Conservation (phyloP, 2,329 filamentous ascomycete genomes). For the Samsoniella hepiali region DNA sequence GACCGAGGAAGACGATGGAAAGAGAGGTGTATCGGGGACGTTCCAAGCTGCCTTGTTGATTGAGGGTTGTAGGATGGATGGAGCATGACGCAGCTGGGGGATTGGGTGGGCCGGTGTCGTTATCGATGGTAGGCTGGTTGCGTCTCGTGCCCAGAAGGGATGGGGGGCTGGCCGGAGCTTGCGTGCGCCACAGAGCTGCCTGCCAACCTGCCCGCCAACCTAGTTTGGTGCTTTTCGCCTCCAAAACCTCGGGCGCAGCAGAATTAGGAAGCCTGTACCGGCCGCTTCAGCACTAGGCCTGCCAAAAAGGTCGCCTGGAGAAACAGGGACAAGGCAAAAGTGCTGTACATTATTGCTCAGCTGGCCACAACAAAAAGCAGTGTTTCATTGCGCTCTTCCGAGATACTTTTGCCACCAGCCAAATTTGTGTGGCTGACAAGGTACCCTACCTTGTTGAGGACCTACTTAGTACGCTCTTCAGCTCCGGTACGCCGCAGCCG, state of each 20-base stretch:
- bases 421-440: neutral
- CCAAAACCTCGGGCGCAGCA: neutral
- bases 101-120: conserved; percentile 15
- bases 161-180: conserved; percentile 2
- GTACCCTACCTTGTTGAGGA: neutral
- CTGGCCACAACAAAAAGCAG: neutral
- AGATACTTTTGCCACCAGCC: conserved; percentile 4
- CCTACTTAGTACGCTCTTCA: neutral
- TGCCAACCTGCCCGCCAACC: neutral
- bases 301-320: neutral
- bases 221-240: neutral
- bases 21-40: neutral
- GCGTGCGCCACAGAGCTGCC: conserved; percentile 10
- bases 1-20: conserved; percentile 11
- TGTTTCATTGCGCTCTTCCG: neutral
- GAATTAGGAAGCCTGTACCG: neutral
- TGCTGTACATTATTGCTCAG: neutral
- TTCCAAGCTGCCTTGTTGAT: conserved; percentile 13
- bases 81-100: conserved; percentile 19
- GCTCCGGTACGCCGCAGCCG: neutral
- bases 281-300: neutral
- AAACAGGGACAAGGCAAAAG: neutral
- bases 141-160: conserved; percentile 12
- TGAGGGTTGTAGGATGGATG: conserved; percentile 13
- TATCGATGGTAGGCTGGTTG: conserved; percentile 17